A percentile compares a stretch with the other conserved stretches of the same genome.
Conservation (phyloP, 805 yeast genomes). For the Ogataea nakhonphanomensis region DNA sequence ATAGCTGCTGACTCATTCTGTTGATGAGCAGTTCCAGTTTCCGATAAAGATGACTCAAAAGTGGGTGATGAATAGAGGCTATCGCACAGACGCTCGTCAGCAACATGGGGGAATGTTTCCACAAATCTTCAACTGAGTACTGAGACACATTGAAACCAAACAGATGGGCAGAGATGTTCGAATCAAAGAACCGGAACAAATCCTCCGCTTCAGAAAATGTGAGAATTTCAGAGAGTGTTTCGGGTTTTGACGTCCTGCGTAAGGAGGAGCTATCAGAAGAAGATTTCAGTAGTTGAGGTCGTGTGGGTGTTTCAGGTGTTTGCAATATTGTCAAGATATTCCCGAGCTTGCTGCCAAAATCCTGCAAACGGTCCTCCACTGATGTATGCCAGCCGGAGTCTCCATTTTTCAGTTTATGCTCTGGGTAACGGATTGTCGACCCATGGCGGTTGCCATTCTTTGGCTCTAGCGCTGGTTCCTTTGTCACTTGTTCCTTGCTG, state of each 20-base stretch:
- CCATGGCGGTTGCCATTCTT: not conserved
- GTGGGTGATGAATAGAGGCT: constrained; percentile 58
- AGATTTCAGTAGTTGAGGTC: constrained; percentile 3
- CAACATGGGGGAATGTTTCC: constrained; percentile 55
- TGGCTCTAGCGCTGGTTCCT: not conserved
- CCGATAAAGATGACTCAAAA: constrained; percentile 24
- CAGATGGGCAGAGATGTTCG: constrained; percentile 56
- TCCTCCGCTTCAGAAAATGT: constrained; percentile 37
- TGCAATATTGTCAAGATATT: constrained; percentile 36
- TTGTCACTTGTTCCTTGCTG: not conserved
- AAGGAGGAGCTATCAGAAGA: constrained; percentile 2
- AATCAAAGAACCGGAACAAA: constrained; percentile 49
- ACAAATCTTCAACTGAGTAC: constrained; percentile 45
- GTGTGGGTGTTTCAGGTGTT: constrained; percentile 8
- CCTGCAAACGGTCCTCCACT: constrained; percentile 38
- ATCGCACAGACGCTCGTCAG: constrained; percentile 60
- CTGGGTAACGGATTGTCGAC: too few relatives aligned
- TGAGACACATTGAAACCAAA: constrained; percentile 61
- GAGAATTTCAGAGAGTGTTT: constrained; percentile 19
- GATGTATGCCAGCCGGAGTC: constrained; percentile 31
- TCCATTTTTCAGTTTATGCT: not conserved
- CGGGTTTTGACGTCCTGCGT: not conserved
- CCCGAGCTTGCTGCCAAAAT: constrained; percentile 38
- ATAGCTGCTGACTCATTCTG: constrained; percentile 27
- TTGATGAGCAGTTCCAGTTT: constrained; percentile 31